These are phyloP conservation scores for Escallonia rubra DNA, from an alignment of 129 eudicot genomes.

Conservation along the genomic window DNA sequence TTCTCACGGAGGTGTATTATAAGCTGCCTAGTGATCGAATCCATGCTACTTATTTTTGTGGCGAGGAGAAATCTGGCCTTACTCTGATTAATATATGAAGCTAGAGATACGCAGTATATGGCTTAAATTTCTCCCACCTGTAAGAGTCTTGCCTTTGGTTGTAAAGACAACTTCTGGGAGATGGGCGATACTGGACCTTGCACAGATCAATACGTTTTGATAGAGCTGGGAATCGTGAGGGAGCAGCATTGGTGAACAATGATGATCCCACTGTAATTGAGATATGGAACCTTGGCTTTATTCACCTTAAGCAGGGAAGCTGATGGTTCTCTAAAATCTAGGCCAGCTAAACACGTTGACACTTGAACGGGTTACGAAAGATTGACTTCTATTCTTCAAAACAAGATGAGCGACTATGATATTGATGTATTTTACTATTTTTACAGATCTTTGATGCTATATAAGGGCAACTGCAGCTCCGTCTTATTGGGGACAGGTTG, in stretches of 20 bases:
- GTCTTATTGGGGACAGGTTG: slow-evolving; percentile 86
- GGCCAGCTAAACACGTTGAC: slow-evolving; percentile 95
- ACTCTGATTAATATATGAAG: slow-evolving; percentile 66
- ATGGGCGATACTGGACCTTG: slow-evolving; percentile 99
- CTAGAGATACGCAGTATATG: slow-evolving; percentile 48
- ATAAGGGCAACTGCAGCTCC: slow-evolving; percentile 88
- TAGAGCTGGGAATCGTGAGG: slow-evolving; percentile 91
- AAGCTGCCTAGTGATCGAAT: slow-evolving; percentile 70
- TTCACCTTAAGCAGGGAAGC: slow-evolving; percentile 95
- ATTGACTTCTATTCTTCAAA: slow-evolving; percentile 91
- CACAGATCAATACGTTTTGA: slow-evolving; percentile 86
- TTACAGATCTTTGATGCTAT: slow-evolving; percentile 86
- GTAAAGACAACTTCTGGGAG: slow-evolving; percentile 99
- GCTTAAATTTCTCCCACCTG: slow-evolving; percentile 72
- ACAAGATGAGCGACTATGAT: slow-evolving; percentile 94
- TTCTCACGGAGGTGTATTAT: slow-evolving; percentile 47
- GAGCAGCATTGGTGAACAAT: slow-evolving; percentile 78
- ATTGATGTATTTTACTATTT: slow-evolving; percentile 55
- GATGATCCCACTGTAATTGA: slow-evolving; percentile 96
- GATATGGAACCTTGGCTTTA: slow-evolving; percentile 94
- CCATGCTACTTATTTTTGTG: slow-evolving; percentile 97
- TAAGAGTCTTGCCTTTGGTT: slow-evolving; percentile 86
- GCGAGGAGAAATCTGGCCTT: slow-evolving; percentile 89
- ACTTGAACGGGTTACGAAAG: slow-evolving; percentile 98
- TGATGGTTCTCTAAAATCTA: slow-evolving; percentile 79